Percentiles rank a stretch among this genome's conserved stretches.
Evolutionary conservation across 768 basidiomycete genomes (phyloP).

Genomic region (Psilocybe azurescens): DNA sequence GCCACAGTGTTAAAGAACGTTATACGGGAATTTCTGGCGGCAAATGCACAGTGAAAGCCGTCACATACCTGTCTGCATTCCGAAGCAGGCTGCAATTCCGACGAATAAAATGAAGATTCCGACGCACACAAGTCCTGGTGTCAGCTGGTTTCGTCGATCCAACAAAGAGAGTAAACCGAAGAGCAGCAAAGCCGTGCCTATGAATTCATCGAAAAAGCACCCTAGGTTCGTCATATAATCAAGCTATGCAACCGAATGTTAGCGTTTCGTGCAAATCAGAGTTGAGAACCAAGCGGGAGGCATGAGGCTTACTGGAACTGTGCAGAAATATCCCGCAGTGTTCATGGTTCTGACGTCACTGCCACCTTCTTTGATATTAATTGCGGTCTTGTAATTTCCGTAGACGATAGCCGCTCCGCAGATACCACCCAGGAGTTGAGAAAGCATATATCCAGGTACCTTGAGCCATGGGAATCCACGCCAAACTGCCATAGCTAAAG

Average conservation of each 20-base stretch:
- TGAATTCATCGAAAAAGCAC: constrained; percentile 57
- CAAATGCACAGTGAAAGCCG: no score
- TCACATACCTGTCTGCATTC: constrained; percentile 59
- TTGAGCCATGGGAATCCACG: constrained; percentile 11
- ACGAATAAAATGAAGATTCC: constrained; percentile 62
- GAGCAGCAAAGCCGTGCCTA: constrained; percentile 62
- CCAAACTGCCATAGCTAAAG: constrained; percentile 7
- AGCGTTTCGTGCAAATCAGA: constrained; percentile 26
- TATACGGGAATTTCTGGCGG: no score
- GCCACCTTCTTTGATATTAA: constrained; percentile 69
- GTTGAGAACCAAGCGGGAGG: neutral
- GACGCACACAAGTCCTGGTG: constrained; percentile 60
- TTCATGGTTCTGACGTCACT: constrained; percentile 56
- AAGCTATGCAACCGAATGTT: constrained; percentile 31
- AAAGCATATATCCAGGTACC: constrained; percentile 50
- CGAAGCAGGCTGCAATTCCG: constrained; percentile 62
- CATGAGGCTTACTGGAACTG: neutral
- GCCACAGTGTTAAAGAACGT: no score
- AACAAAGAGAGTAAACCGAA: constrained; percentile 58
- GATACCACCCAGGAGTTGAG: constrained; percentile 69
- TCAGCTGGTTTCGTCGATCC: constrained; percentile 57
- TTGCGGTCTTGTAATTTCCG: constrained; percentile 73
- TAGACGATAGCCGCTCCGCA: constrained; percentile 66
- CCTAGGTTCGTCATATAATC: constrained; percentile 45
- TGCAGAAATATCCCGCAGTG: constrained; percentile 37